Base-by-base conservation (phyloP, 441 rosid species). In the Gossypium gossypioides region DNA sequence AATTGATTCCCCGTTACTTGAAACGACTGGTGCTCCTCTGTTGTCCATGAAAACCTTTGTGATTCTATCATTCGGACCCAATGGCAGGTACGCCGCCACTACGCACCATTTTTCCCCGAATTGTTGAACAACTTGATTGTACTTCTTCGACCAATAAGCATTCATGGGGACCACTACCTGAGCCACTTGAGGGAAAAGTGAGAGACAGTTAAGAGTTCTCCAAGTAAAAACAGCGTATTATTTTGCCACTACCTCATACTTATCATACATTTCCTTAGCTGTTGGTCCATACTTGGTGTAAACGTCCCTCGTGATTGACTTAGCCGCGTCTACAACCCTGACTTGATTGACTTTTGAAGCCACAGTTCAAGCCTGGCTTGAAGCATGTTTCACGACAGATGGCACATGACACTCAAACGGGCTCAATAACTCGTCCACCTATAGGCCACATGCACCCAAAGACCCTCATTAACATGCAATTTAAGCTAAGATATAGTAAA, bases 61-160 rank as follows among this genome's bases (percentile, higher is more conserved):
- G 18, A 48, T 48, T n/a, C 6, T n/a, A 69, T 85, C 88, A 6
- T 74, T 75, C 22, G 87, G 92, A 67, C 84, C 83, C 85, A 82
- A 67, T 8, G 86, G 86, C 19, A 84, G 55, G 54, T 78, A 80
- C 37, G 70, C 61, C 0, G 80, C 82, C 67, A 76, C 77, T 21
- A 63, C 42, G 58, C 70, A 82, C 10, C 80, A 87, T 48, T n/a
- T n/a, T 7, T 48, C 18, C 15, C 6, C 8, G 0, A 0, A 48
- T 13, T 2, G 7, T 12, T n/a, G 16, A n/a, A n/a, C 19, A 13
- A 4, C 54, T 4, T n/a, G 54, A 3, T 48, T 48, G 19, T 48
- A n/a, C 83, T 84, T 85, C 8, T 84, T 86, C 1, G 84, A 82
- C 83, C 89, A 85, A 61, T 82, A 80, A 32, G 83, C 82, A 52